Evolutionary conservation across 2,329 filamentous ascomycete genomes (phyloP), one percentile per base, ranked within the genome.

Genomic region (Passalora sequoiae): DNA sequence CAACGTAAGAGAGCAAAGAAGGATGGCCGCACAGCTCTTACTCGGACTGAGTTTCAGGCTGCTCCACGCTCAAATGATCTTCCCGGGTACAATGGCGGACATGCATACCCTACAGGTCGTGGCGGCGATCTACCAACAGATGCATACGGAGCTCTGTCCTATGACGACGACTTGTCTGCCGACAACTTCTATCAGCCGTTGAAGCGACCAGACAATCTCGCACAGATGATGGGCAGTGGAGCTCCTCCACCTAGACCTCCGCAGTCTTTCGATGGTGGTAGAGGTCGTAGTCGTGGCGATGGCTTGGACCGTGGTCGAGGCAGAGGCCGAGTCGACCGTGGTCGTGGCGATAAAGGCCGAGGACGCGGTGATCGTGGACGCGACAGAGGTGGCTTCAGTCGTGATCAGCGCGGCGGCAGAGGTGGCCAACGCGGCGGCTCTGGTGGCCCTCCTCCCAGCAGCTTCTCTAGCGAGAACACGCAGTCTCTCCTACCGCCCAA

Each of bases 101-200:
- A 46, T 13, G 43, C 38, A 12, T 50, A 43, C 47, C 12, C 6
- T 10, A 38, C 44, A 13, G 43, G 52, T 25, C 35, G 36, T 25
- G 45, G 44, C 21, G 45, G 44, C 37, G 56, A 60, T 49, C 53
- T 49, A 6, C 54, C 57, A n/a, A 33, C 40, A 16, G 46, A 52
- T 38, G 43, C 37, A 15, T 59, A 59, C 38, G 58, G 56, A 7
- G 53, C 48, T 13, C 40, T 60, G 47, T 55, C 50, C 49, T 73
- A 73, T 50, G 63, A 66, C 36, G 62, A 64, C 35, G 67, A 71
- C 27, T 66, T 69, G 17, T 64, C 65, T 16, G 54, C 62, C 5
- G 60, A 63, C 9, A 69, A 69, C 30, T 70, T 71, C 62, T 74
- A 73, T 56, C 70, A 62, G 25, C 70, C 70, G 5, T 61, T 74